These are phyloP conservation scores for Vitis amurensis DNA, from an alignment of 164 flowering plant species.

Conservation along the genomic window DNA sequence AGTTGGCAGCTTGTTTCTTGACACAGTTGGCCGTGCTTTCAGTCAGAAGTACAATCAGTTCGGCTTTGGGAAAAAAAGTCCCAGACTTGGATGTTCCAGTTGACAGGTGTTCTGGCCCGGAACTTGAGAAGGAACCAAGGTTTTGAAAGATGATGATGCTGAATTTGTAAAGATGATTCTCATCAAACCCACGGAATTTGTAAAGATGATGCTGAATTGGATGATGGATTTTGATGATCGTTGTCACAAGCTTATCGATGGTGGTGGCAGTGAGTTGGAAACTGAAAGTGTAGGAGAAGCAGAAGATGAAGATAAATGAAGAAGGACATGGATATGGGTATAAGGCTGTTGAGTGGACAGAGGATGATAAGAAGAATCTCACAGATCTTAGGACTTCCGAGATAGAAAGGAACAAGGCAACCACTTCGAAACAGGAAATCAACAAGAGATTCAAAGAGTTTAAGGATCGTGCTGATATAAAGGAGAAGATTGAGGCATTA, in stretches of 20 bases:
- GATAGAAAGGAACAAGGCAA: slow-evolving; percentile 39
- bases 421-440: slow-evolving; percentile 43
- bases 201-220: too few species aligned
- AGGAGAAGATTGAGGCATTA: slow-evolving; percentile 48
- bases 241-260: slow-evolving; percentile 7
- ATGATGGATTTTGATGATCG: neutral
- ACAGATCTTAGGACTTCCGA: slow-evolving; percentile 73
- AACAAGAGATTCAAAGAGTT: slow-evolving; percentile 48
- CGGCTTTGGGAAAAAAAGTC: too few species aligned
- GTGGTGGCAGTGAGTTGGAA: slow-evolving; percentile 13
- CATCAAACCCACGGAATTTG: too few species aligned
- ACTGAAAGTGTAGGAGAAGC: slow-evolving; percentile 24
- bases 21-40: too few species aligned
- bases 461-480: slow-evolving; percentile 41
- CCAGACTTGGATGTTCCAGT: too few species aligned
- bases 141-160: too few species aligned
- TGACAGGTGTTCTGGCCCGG: too few species aligned
- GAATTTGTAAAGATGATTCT: too few species aligned
- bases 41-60: too few species aligned
- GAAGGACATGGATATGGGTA: slow-evolving; percentile 25
- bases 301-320: neutral
- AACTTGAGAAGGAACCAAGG: too few species aligned
- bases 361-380: slow-evolving; percentile 53
- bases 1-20: too few species aligned
- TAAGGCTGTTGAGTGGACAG: slow-evolving; percentile 41